Evolutionary conservation across 768 basidiomycete species (phyloP).

Genomic region (Gloeostereum incarnatum): DNA sequence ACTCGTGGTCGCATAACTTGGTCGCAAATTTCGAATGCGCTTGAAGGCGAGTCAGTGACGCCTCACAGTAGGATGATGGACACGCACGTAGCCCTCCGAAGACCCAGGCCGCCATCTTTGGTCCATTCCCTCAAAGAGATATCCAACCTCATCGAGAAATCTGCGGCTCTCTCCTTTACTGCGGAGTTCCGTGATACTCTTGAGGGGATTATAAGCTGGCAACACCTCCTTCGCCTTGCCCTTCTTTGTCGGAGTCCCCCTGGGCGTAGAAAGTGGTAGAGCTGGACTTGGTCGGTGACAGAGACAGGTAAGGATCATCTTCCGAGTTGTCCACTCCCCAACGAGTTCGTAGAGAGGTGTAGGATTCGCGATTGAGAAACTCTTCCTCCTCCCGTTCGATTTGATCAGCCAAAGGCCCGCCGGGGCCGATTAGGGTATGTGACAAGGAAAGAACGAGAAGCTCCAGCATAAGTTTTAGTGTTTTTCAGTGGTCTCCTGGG

Average conservation of each 20-base stretch:
- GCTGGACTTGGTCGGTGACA: slow-evolving; percentile 22
- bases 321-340: slow-evolving; percentile 81
- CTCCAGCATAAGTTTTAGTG: slow-evolving; percentile 64
- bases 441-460: slow-evolving; percentile 74
- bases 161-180: slow-evolving; percentile 74
- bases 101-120: slow-evolving; percentile 34
- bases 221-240: slow-evolving; percentile 21
- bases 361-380: slow-evolving; percentile 56
- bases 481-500: slow-evolving; percentile 20
- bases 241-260: slow-evolving; percentile 27
- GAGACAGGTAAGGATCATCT: slow-evolving; percentile 44
- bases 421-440: slow-evolving; percentile 26
- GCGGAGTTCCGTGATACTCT: slow-evolving; percentile 73
- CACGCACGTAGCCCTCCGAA: slow-evolving; percentile 60
- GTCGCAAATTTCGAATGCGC: slow-evolving; percentile 70
- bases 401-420: slow-evolving; percentile 9
- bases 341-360: slow-evolving; percentile 60
- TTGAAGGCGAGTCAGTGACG: slow-evolving; percentile 15
- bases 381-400: slow-evolving; percentile 36
- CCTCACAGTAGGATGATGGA: neutral
- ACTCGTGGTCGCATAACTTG: slow-evolving; percentile 66
- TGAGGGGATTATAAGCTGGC: slow-evolving; percentile 41
- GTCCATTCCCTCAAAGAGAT: slow-evolving; percentile 75
- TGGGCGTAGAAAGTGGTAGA: slow-evolving; percentile 20
- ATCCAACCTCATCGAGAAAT: slow-evolving; percentile 80